Conservation (phyloP, 306 rosid species). For the Inga oerstediana region DNA sequence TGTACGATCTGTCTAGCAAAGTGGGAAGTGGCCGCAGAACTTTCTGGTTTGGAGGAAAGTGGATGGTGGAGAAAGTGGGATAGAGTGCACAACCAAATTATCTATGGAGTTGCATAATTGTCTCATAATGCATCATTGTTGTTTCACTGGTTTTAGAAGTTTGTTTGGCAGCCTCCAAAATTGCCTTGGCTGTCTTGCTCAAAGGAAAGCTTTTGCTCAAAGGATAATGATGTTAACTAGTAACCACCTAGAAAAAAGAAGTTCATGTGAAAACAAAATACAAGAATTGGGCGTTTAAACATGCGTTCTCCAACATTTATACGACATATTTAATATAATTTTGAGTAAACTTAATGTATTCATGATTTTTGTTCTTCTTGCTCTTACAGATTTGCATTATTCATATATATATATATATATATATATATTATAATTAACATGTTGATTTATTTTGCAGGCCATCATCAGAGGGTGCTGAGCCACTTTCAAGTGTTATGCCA, state of each 20-base stretch:
- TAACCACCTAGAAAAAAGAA: background rate
- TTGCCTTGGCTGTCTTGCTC: no score
- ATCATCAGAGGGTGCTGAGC: constrained; percentile 53
- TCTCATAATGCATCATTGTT: no score
- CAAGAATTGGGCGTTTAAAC: background rate
- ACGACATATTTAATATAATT: background rate
- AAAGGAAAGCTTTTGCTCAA: background rate
- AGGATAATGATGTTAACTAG: background rate
- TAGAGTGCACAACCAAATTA: no score
- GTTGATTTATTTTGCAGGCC: constrained; percentile 57
- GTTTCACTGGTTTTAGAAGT: no score
- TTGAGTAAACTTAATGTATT: background rate
- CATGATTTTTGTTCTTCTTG: constrained; percentile 8
- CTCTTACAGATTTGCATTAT: constrained; percentile 5
- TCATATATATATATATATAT: no score
- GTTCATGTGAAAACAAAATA: background rate
- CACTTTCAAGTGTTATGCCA: constrained; percentile 71
- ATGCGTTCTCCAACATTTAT: background rate
- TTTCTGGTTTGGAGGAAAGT: background rate
- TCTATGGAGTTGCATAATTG: no score
- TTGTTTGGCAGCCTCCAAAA: no score
- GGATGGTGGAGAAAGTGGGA: background rate
- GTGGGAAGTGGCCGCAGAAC: background rate
- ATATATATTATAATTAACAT: background rate
- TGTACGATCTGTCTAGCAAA: background rate